phyloP scores from a whole-genome alignment of 192 early-diverging fungal species.

The Chytriomyces sp. region DNA sequence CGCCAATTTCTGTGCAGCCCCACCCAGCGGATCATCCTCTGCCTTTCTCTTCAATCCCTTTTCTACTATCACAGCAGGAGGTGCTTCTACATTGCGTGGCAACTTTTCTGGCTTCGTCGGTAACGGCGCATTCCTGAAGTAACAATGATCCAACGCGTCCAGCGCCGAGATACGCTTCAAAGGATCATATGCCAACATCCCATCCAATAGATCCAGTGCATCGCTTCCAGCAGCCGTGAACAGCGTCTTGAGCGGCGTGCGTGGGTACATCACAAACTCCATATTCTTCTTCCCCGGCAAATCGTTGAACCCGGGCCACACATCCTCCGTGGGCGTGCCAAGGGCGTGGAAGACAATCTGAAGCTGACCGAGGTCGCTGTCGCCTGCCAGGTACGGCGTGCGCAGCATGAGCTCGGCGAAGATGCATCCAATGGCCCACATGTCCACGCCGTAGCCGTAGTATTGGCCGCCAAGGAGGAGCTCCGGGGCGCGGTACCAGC shows the following conservation, averaged over 20 bases:
- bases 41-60: conserved; percentile 19
- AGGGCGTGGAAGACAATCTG: conserved; percentile 81
- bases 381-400: conserved; percentile 83
- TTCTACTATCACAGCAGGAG: background rate
- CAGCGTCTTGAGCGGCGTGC: conserved; percentile 67
- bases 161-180: conserved; percentile 74
- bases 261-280: conserved; percentile 72
- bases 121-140: conserved; percentile 72
- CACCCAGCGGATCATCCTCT: background rate
- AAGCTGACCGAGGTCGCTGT: conserved; percentile 87
- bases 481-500: conserved; percentile 97
- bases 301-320: conserved; percentile 69
- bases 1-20: background rate
- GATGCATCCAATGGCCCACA: conserved; percentile 97
- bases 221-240: conserved; percentile 86
- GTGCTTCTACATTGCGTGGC: conserved; percentile 44
- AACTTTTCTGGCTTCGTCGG: conserved; percentile 71
- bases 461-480: conserved; percentile 85
- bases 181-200: conserved; percentile 87
- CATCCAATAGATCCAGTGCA: conserved; percentile 82
- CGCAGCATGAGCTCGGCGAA: conserved; percentile 95
- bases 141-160: conserved; percentile 70
- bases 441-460: conserved; percentile 88
- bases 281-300: conserved; percentile 48
- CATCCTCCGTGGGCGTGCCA: conserved; percentile 79